Conservation (phyloP, 2,329 filamentous ascomycete species). For the Hymenoscyphus fructigenus region DNA sequence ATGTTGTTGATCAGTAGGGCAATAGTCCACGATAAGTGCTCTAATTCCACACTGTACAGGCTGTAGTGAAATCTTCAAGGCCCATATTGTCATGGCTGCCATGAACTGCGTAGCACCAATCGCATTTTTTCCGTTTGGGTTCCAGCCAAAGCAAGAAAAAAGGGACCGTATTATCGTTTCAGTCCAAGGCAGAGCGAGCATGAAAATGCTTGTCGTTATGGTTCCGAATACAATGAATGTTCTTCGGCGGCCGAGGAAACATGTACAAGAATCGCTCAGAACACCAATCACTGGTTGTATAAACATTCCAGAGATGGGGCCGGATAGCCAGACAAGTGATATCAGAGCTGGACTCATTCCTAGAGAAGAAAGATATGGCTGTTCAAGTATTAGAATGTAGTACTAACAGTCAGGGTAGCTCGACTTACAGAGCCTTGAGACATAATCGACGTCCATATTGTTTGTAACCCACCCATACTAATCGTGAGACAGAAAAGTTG, state of each 20-base stretch:
- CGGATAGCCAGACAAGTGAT: constrained; percentile 51
- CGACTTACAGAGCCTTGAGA: constrained; percentile 15
- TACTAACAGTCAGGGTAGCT: background rate
- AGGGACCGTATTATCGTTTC: constrained; percentile 39
- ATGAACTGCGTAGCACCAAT: constrained; percentile 9
- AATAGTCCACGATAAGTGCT: constrained; percentile 33
- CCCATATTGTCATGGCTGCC: constrained; percentile 28
- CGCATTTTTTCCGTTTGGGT: background rate
- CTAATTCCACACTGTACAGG: constrained; percentile 35
- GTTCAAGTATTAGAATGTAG: constrained; percentile 4
- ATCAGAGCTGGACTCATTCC: constrained; percentile 12
- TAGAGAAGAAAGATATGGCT: constrained; percentile 14
- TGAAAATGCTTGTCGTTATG: constrained; percentile 47
- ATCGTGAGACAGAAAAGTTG: constrained; percentile 8
- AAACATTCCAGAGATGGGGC: constrained; percentile 51
- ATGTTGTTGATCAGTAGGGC: constrained; percentile 32
- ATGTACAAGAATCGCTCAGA: constrained; percentile 50
- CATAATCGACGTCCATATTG: constrained; percentile 16
- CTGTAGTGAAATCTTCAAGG: constrained; percentile 34
- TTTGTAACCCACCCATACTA: constrained; percentile 13
- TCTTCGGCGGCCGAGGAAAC: constrained; percentile 48
- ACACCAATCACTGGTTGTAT: constrained; percentile 54
- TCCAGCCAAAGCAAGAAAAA: background rate
- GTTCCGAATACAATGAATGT: constrained; percentile 53
- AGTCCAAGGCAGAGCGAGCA: constrained; percentile 51